Percentiles rank a stretch among this genome's conserved stretches.
phyloP scores from a whole-genome alignment of 371 early-diverging fungal species.

The Apophysomyces variabilis region DNA sequence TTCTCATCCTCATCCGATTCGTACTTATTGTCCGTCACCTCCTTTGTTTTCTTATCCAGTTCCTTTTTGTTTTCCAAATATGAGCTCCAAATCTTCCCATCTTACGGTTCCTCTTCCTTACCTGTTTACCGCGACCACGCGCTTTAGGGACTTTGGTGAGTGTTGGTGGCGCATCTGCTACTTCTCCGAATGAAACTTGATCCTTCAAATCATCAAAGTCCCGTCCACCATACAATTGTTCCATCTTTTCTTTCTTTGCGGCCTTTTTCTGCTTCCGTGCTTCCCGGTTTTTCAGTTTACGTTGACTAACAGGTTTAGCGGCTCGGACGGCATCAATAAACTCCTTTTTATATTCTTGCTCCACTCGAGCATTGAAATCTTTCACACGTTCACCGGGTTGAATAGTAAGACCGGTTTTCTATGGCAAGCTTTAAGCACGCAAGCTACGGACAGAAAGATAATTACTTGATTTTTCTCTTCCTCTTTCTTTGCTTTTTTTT shows the following conservation, averaged over 20 bases:
- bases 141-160: slow-evolving; percentile 56
- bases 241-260: slow-evolving; percentile 40
- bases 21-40: slow-evolving; percentile 33
- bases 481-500: slow-evolving; percentile 38
- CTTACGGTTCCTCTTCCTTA: slow-evolving; percentile 12
- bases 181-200: slow-evolving; percentile 62
- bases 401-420: slow-evolving; percentile 27
- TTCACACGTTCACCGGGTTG: slow-evolving; percentile 50
- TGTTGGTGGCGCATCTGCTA: slow-evolving; percentile 59
- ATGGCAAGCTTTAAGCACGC: background rate
- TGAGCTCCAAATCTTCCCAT: background rate
- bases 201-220: slow-evolving; percentile 62
- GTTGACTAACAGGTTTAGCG: slow-evolving; percentile 36
- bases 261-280: slow-evolving; percentile 46
- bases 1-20: slow-evolving; percentile 52
- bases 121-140: slow-evolving; percentile 46
- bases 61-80: slow-evolving; percentile 11
- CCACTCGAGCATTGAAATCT: slow-evolving; percentile 48
- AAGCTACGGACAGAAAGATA: too few species aligned
- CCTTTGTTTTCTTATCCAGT: slow-evolving; percentile 21
- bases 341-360: slow-evolving; percentile 34
- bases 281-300: slow-evolving; percentile 47
- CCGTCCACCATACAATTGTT: slow-evolving; percentile 42
- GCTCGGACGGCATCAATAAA: slow-evolving; percentile 33
- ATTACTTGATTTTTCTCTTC: slow-evolving; percentile 14